Percentiles rank a stretch among this genome's conserved stretches.
Conservation (phyloP, 108 stramenopile genomes). For the Cyclotella cryptica region DNA sequence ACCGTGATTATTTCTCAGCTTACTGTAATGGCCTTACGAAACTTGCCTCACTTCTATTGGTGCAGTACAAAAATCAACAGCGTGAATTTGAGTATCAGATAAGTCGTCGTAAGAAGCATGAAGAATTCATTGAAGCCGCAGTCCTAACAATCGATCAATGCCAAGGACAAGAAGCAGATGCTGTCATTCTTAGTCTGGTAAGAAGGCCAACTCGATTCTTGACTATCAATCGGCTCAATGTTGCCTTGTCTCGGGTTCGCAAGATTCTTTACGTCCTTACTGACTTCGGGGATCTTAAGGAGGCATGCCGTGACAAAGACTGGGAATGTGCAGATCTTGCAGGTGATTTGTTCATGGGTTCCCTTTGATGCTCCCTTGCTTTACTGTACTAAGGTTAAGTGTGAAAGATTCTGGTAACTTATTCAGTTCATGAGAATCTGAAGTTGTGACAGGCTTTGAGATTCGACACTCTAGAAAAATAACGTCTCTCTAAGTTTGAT, state of each 20-base stretch:
- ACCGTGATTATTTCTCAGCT: no score
- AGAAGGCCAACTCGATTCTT: conserved; percentile 53
- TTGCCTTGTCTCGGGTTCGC: conserved; percentile 52
- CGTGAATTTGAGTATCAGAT: conserved; percentile 47
- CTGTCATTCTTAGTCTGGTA: conserved; percentile 50
- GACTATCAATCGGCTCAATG: conserved; percentile 50
- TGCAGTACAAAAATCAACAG: conserved; percentile 57
- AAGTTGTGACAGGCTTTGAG: no score
- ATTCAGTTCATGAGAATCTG: no score
- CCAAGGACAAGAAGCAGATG: conserved; percentile 58
- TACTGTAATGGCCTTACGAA: no score
- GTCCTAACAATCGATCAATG: conserved; percentile 58
- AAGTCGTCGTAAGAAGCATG: conserved; percentile 2
- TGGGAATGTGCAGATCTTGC: conserved; percentile 52
- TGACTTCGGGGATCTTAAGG: conserved; percentile 32
- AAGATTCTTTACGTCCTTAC: conserved; percentile 46
- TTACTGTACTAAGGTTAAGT: no score
- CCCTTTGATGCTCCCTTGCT: no score
- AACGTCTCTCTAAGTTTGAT: no score
- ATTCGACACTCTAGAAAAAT: no score
- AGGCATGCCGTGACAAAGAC: conserved; percentile 29
- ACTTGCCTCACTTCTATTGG: not conserved
- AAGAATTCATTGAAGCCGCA: conserved; percentile 3
- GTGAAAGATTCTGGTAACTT: no score
- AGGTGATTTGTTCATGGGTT: conserved; percentile 28